Percentiles rank a stretch among this genome's conserved stretches.
Evolutionary conservation across 106 monocot species (phyloP).

Genomic region (Narthecium ossifragum): DNA sequence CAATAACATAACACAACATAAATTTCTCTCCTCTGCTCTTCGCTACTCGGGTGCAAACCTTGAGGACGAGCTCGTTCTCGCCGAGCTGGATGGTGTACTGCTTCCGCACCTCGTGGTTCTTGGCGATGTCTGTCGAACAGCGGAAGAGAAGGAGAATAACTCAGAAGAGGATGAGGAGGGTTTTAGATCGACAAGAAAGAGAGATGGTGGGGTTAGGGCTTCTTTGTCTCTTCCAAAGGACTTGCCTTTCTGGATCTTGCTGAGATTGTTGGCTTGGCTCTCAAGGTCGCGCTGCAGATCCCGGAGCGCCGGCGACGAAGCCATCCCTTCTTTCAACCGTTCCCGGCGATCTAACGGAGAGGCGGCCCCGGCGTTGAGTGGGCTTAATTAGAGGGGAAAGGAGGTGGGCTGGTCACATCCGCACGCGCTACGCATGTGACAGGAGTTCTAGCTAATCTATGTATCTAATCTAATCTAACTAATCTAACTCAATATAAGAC

Average conservation of each 20-base stretch:
- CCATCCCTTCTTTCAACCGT: slow-evolving; percentile 10
- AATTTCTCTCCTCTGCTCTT: background rate
- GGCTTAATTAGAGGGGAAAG: too few relatives aligned
- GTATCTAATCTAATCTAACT: too few relatives aligned
- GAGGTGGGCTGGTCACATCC: too few relatives aligned
- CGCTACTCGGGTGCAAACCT: slow-evolving; percentile 20
- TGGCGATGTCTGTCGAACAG: slow-evolving; percentile 52
- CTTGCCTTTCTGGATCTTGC: slow-evolving; percentile 84
- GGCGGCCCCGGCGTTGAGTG: too few relatives aligned
- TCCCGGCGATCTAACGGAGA: too few relatives aligned
- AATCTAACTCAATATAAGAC: too few relatives aligned
- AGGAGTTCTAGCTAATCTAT: too few relatives aligned
- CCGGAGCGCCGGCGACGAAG: slow-evolving; percentile 35
- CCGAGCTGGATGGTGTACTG: slow-evolving; percentile 97
- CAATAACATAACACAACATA: background rate
- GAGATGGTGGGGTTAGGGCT: too few relatives aligned
- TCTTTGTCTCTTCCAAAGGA: too few relatives aligned
- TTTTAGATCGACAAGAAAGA: too few relatives aligned
- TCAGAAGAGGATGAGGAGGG: background rate
- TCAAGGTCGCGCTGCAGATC: slow-evolving; percentile 79
- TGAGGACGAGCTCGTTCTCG: slow-evolving; percentile 96
- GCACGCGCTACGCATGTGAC: too few relatives aligned
- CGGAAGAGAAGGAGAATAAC: background rate
- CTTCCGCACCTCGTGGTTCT: slow-evolving; percentile 92
- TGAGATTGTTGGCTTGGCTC: slow-evolving; percentile 56